Evolutionary conservation across 768 basidiomycete species (phyloP).

Genomic region (Trichaptum fuscoviolaceum): DNA sequence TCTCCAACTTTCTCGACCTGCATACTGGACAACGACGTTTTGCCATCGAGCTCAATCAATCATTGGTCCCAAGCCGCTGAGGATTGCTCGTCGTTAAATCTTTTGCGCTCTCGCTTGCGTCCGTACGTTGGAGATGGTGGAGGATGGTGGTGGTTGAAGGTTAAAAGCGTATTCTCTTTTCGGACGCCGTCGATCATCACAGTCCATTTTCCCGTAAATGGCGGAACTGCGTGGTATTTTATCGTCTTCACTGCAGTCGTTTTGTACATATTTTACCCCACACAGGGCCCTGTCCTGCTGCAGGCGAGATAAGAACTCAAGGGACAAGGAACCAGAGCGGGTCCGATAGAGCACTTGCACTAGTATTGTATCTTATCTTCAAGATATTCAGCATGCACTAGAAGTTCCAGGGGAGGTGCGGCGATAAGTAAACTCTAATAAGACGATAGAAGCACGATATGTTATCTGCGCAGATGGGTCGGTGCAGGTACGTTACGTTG

Average conservation of each 20-base stretch:
- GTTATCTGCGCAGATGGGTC: not conserved
- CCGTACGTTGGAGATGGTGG: not conserved
- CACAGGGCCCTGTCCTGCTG: not conserved
- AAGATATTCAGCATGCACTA: not conserved
- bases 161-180: not conserved
- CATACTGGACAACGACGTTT: constrained; percentile 70
- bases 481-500: too few relatives aligned
- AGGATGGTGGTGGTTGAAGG: not conserved
- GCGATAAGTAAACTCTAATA: not conserved
- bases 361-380: not conserved
- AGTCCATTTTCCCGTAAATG: not conserved
- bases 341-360: not conserved
- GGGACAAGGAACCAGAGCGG: not conserved
- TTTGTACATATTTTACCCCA: not conserved
- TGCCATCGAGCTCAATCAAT: constrained; percentile 37
- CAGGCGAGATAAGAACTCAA: not conserved
- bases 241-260: too few relatives aligned
- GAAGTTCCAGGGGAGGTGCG: not conserved
- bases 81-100: too few relatives aligned
- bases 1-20: constrained; percentile 83
- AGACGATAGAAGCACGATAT: not conserved
- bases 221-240: not conserved
- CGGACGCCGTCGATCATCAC: not conserved
- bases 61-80: not conserved
- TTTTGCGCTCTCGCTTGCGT: not conserved